Evolutionary conservation across 2,329 filamentous ascomycete species (phyloP).

Genomic region (Keithomyces neogunnii): DNA sequence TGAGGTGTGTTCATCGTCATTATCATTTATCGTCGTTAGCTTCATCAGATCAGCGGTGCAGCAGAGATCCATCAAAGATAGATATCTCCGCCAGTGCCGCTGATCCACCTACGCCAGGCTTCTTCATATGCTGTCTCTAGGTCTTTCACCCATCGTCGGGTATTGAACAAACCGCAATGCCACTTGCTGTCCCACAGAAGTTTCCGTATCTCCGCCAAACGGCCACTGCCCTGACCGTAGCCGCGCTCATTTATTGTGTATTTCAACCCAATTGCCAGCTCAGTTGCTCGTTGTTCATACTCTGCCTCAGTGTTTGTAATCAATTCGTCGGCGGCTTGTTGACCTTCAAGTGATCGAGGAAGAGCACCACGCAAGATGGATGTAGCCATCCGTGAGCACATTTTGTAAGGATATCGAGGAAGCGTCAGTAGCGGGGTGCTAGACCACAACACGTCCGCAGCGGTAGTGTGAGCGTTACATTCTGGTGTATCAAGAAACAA

Average conservation of each 20-base stretch:
- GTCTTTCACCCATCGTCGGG: constrained; percentile 80
- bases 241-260: constrained; percentile 41
- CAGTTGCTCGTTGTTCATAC: constrained; percentile 72
- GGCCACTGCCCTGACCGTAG: constrained; percentile 51
- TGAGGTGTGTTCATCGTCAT: background rate
- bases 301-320: constrained; percentile 71
- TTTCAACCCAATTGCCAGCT: constrained; percentile 53
- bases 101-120: constrained; percentile 84
- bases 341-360: constrained; percentile 61
- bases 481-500: constrained; percentile 95
- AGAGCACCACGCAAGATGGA: constrained; percentile 87
- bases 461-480: constrained; percentile 96
- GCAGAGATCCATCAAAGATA: constrained; percentile 47
- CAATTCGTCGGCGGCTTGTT: constrained; percentile 60
- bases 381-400: constrained; percentile 97
- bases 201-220: constrained; percentile 69
- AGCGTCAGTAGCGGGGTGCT: constrained; percentile 87
- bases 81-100: constrained; percentile 84
- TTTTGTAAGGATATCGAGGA: constrained; percentile 91
- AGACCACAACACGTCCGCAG: constrained; percentile 92
- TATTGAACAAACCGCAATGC: constrained; percentile 85
- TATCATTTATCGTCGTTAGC: constrained; percentile 2
- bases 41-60: background rate
- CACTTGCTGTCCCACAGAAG: constrained; percentile 78
- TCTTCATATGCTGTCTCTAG: constrained; percentile 81